Base-by-base conservation (phyloP, 169 alveolate species). In the Plasmodium reichenowi region DNA sequence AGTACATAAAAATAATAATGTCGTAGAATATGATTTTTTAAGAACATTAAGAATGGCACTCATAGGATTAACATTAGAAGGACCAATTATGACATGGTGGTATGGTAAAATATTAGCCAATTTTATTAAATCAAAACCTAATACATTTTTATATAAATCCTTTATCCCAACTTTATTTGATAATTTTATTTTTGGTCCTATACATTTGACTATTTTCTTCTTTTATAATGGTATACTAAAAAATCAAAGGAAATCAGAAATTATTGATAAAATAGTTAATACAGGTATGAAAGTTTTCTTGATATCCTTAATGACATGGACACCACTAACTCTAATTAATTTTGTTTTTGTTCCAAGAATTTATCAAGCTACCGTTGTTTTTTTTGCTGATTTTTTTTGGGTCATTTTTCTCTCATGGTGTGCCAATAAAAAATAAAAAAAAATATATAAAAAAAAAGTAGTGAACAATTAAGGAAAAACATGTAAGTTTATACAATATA, bases 71-170 rank as follows among this genome's bases (percentile, higher is more conserved):
- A 67, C 91, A 17, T 60, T 83, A 13, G 91, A 83, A 29, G 91
- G 91, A 9, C 91, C 91, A 67, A 22, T 83, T 43, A 83, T 83
- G 91, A 83, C 91, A 68, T 83, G 85, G 91, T 83, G 91, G 91
- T 83, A 83, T 26, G 91, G 91, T 17, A 83, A 83, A 67, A 58
- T 83, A 68, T 68, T 83, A 68, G 52, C 80, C 2, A 83, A 83
- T 32, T 83, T 83, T 83, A 83, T 83, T 52, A 67, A 83, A 48
- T 83, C 91, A 13, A 83, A 58, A 68, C 91, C 91, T 56, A 67
- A 83, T 29, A 83, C 72, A 67, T 83, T 83, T 68, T 67, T 83
- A 72, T 83, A 83, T 59, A 83, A 83, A 83, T 83, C 91, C 13
- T 67, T 83, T 67, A 67, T 83, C 52, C 91, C 91, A 38, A 83